phyloP scores from a whole-genome alignment of 345 rosid genomes.

The Syzygium aqueum region DNA sequence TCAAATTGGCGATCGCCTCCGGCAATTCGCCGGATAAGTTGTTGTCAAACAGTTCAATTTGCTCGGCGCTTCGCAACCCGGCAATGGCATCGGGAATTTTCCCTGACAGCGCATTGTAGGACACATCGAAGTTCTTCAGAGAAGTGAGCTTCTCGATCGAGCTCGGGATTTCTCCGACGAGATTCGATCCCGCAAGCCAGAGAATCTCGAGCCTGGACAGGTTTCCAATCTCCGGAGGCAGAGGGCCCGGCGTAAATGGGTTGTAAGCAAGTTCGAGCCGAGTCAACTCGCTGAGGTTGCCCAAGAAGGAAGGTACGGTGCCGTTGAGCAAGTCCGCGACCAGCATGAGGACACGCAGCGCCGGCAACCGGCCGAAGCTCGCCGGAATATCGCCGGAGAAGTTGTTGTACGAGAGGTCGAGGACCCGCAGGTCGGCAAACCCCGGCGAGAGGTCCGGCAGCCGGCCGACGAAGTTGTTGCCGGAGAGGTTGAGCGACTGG shows the following conservation, averaged over 20 bases:
- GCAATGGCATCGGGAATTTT: constrained; percentile 38
- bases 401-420: constrained; percentile 34
- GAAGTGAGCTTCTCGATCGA: constrained; percentile 34
- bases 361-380: constrained; percentile 32
- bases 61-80: constrained; percentile 17
- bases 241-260: constrained; percentile 19
- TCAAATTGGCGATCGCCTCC: constrained; percentile 39
- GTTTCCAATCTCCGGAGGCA: constrained; percentile 44
- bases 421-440: constrained; percentile 13
- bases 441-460: constrained; percentile 19
- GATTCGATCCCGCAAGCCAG: constrained; percentile 11
- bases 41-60: constrained; percentile 44
- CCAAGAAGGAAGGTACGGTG: constrained; percentile 35
- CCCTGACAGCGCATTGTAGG: constrained; percentile 34
- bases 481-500: constrained; percentile 33
- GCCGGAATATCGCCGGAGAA: constrained; percentile 49
- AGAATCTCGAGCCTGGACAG: constrained; percentile 40
- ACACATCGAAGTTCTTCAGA: constrained; percentile 38
- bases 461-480: constrained; percentile 37
- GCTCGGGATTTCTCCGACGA: constrained; percentile 48
- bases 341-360: constrained; percentile 23
- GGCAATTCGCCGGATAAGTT: constrained; percentile 40
- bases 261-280: constrained; percentile 29
- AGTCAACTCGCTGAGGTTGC: constrained; percentile 41
- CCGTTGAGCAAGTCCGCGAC: constrained; percentile 29